phyloP scores from a whole-genome alignment of 352 stramenopile species.

The Phytophthora crassamura region DNA sequence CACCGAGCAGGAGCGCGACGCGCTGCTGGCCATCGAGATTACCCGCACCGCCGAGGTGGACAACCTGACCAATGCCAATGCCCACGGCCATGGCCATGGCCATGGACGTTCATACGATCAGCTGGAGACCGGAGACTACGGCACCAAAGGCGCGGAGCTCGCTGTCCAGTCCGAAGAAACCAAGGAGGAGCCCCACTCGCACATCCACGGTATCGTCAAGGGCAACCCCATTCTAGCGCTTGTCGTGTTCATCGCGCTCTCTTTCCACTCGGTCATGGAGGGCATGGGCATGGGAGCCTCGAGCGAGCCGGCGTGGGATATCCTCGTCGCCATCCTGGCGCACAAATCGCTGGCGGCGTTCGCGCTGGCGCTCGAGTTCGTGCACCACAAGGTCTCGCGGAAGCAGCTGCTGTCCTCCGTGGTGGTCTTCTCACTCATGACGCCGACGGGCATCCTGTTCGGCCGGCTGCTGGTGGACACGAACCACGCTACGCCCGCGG shows the following conservation, averaged over 20 bases:
- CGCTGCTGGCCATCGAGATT: conserved; percentile 29
- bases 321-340: conserved; percentile 79
- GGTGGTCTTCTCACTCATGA: conserved; percentile 78
- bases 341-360: conserved; percentile 87
- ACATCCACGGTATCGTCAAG: conserved; percentile 73
- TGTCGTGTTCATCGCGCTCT: conserved; percentile 82
- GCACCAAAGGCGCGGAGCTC: conserved; percentile 26
- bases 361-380: conserved; percentile 71
- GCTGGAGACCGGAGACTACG: conserved; percentile 34
- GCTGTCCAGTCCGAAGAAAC: conserved; percentile 1
- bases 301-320: conserved; percentile 68
- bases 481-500: conserved; percentile 50
- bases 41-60: conserved; percentile 19
- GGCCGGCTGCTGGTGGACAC: conserved; percentile 59
- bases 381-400: conserved; percentile 61
- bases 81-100: conserved; percentile 14
- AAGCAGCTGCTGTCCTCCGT: conserved; percentile 54
- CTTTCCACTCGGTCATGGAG: conserved; percentile 89
- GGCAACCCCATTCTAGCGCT: conserved; percentile 67
- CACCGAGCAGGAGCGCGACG: conserved; percentile 33
- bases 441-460: conserved; percentile 69
- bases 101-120: conserved; percentile 16
- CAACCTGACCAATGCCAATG: conserved; percentile 10
- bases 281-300: conserved; percentile 82
- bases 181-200: conserved; percentile 50